phyloP scores from a whole-genome alignment of 768 basidiomycete genomes.

The Fomitopsis pulvina region DNA sequence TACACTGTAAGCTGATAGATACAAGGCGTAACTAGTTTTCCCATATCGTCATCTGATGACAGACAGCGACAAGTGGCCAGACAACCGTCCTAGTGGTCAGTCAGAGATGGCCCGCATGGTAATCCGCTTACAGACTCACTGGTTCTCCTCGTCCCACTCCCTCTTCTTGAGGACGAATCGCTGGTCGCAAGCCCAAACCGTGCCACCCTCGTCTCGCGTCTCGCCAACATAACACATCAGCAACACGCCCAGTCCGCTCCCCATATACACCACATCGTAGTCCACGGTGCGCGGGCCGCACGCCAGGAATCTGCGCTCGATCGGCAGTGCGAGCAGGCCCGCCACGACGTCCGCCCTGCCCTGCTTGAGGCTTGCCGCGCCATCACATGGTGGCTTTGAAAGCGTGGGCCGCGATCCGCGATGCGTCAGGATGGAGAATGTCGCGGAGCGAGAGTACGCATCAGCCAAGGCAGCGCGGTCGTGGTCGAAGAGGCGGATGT shows the following conservation, averaged over 20 bases:
- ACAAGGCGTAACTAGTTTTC: background rate
- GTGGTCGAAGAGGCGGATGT: slow-evolving; percentile 11
- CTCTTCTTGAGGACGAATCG: slow-evolving; percentile 15
- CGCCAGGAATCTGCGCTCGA: slow-evolving; percentile 4
- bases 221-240: slow-evolving; percentile 12
- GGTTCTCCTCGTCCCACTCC: slow-evolving; percentile 17
- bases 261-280: slow-evolving; percentile 13
- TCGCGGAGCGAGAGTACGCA: slow-evolving; percentile 18
- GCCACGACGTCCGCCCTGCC: slow-evolving; percentile 14
- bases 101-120: background rate
- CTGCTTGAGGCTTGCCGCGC: background rate
- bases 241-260: slow-evolving; percentile 9
- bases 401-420: background rate
- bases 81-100: background rate
- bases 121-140: slow-evolving; percentile 5
- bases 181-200: slow-evolving; percentile 14
- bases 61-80: slow-evolving; percentile 17
- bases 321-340: slow-evolving; percentile 16
- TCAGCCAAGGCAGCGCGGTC: slow-evolving; percentile 16
- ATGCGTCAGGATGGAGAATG: slow-evolving; percentile 15
- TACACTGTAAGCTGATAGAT: no score
- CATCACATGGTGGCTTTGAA: background rate
- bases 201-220: background rate
- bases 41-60: slow-evolving; percentile 18
- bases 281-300: slow-evolving; percentile 1